Evolutionary conservation across 305 asterid genomes (phyloP), one percentile per base, ranked within the genome.

Genomic region (Nicotiana rustica): DNA sequence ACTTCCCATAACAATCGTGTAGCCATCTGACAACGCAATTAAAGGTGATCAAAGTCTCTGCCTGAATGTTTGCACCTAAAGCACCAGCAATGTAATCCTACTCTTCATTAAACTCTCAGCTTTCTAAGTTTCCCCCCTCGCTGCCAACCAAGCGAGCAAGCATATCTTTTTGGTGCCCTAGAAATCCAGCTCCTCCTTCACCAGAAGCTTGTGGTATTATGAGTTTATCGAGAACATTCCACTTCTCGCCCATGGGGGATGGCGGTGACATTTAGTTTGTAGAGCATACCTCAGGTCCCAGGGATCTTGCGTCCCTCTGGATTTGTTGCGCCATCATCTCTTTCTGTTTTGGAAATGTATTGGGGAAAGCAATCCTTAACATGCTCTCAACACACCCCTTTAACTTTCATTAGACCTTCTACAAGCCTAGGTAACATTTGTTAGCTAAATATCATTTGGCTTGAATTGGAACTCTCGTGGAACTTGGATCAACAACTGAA

Each of bases 141-240:
- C 62, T 47, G 79, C 79, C 79, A 71, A 21, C 62, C 79, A 71
- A 47, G 41, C 8, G 38, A 47, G 49, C 8, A 73, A 73, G 56
- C 79, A 52, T 14, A 52, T 4, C 59, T 13, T 52, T 52, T 52
- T 52, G 17, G n/a, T 14, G 59, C 59, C n/a, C 17, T 52, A 52
- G 59, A 52, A 12, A 52, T 13, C n/a, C 59, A 13, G 13, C 17
- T 52, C 59, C 59, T 12, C 59, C 17, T 17, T 52, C 59, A 52
- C n/a, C 59, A 4, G 17, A 10, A 52, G 17, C 59, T 52, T 52
- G 14, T 13, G 17, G 59, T 52, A 52, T 12, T 52, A 52, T 52
- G 59, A 52, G 5, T 52, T 52, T 10, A 52, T 14, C 13, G 5
- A 52, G n/a, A 14, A 52, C 15, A 14, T 17, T 13, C 59, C 59